Evolutionary conservation across 805 yeast species (phyloP).

Genomic region (Clavispora fructus): DNA sequence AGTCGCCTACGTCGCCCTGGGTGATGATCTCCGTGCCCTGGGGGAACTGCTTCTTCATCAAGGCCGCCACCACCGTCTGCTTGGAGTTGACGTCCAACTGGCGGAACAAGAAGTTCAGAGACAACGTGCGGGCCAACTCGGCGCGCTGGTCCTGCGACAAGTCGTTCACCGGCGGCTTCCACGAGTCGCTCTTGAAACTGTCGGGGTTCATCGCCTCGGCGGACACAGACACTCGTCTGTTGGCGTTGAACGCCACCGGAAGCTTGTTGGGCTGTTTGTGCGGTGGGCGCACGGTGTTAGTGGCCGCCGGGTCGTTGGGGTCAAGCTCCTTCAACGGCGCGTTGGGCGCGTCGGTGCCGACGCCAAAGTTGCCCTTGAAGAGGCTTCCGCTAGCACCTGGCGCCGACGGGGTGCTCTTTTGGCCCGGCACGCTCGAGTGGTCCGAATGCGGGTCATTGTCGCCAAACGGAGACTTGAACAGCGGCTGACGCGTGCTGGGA

Average conservation of each 20-base stretch:
- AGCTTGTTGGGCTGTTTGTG: conserved; percentile 26
- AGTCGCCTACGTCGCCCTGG: conserved; percentile 96
- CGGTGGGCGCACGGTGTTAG: neutral
- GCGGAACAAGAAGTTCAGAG: conserved; percentile 78
- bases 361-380: conserved; percentile 26
- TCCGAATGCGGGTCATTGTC: conserved; percentile 60
- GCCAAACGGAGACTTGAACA: conserved; percentile 58
- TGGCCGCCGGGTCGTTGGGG: conserved; percentile 22
- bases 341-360: conserved; percentile 3
- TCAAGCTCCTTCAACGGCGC: conserved; percentile 19
- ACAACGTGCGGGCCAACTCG: conserved; percentile 66
- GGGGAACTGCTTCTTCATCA: conserved; percentile 62
- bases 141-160: conserved; percentile 58
- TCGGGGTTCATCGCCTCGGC: conserved; percentile 85
- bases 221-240: conserved; percentile 83
- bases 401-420: neutral
- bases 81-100: conserved; percentile 76
- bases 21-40: conserved; percentile 64
- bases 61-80: conserved; percentile 74
- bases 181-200: conserved; percentile 56
- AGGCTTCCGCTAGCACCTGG: conserved; percentile 11
- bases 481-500: conserved; percentile 34
- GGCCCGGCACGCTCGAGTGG: conserved; percentile 13
- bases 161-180: conserved; percentile 69
- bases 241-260: conserved; percentile 64